Evolutionary conservation across 1,284 basidiomycete species (phyloP), one percentile per base, ranked within the genome.

Genomic region (Sanghuangporus sanghuang): DNA sequence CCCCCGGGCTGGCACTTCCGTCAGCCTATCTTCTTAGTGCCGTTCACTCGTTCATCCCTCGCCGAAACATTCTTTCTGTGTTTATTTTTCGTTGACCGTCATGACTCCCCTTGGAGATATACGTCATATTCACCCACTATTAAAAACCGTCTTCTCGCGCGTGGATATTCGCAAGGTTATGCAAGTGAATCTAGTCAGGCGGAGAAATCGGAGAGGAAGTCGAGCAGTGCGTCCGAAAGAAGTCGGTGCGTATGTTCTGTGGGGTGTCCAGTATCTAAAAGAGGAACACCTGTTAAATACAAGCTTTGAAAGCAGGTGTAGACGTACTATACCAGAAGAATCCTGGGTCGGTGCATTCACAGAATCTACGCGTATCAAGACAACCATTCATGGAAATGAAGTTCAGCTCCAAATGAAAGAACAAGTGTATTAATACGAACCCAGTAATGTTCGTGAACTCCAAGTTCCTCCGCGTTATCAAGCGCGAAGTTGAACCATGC

Each of bases 321-420:
- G 6, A 79, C 81, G 70, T 67, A 83, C 81, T 79, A 70, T 76
- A 83, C 82, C 82, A 85, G 72, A 84, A 84, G 71, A 75, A 85
- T 6, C 75, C 75, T 21, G 71, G 67, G 66, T 82, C 75, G 16
- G 71, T 69, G 69, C 82, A 84, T 59, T 79, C 76, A 70, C 82
- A 84, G 69, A 79, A 82, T n/a, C 81, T 84, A 67, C 3, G n/a
- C 6, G 36, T 57, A 32, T 23, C 36, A 32, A 57, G 46, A 1
- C 8, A 4, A 42, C 2, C 23, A 48, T 35, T 21, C 12, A 11
- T n/a, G 16, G 6, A 46, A 46, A n/a, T 7, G 21, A 46, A n/a
- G 44, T 18, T 46, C 44, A 46, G 44, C 5, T 38, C 16, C 12
- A 36, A 8, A 11, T 18, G 35, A 23, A 48, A n/a, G 56, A 42